Conservation (phyloP, 2,329 filamentous ascomycete species). For the Phaeosphaeriaceae sp. region DNA sequence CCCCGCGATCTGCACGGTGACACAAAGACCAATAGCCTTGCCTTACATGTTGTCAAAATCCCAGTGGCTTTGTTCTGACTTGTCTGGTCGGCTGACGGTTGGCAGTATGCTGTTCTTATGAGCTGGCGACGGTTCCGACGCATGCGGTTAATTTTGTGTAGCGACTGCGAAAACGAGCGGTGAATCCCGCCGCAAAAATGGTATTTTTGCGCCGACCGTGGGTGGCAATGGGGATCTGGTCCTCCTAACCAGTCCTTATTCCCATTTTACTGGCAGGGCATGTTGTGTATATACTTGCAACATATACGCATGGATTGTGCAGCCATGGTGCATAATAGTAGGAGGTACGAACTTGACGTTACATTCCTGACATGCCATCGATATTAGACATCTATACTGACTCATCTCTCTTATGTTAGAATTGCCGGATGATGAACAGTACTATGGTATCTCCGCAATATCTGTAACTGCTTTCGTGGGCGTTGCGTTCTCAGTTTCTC, state of each 20-base stretch:
- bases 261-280: background rate
- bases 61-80: background rate
- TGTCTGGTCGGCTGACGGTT: constrained; percentile 2
- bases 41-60: background rate
- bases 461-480: constrained; percentile 12
- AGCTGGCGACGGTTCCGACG: background rate
- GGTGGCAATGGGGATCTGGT: background rate
- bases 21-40: constrained; percentile 14
- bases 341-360: background rate
- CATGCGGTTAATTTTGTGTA: background rate
- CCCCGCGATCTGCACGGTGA: constrained; percentile 14
- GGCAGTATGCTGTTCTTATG: background rate
- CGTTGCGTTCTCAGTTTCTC: constrained; percentile 30
- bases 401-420: background rate
- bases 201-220: background rate
- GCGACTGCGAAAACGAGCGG: background rate
- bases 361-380: background rate
- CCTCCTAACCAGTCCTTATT: background rate
- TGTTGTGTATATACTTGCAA: background rate
- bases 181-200: background rate
- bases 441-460: constrained; percentile 32
- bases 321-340: background rate
- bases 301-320: background rate
- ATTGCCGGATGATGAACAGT: background rate
- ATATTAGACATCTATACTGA: background rate